Evolutionary conservation across 1,284 basidiomycete species (phyloP).

Genomic region (Naganishia sp.): DNA sequence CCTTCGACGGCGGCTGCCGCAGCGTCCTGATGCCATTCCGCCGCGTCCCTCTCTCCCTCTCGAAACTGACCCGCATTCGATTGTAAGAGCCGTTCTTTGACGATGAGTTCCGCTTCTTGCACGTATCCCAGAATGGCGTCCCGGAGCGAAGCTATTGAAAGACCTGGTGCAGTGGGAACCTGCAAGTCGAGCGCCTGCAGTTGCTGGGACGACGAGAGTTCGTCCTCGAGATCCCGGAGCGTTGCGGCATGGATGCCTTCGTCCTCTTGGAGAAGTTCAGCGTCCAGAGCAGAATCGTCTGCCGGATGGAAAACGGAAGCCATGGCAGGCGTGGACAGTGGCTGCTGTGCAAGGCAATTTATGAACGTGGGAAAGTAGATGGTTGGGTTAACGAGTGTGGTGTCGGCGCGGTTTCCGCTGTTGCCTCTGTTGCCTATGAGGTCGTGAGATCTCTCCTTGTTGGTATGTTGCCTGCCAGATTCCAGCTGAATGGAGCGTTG

Average conservation of each 20-base stretch:
- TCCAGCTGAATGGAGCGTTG: too few relatives aligned
- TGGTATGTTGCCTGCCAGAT: too few relatives aligned
- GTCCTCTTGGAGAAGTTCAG: background rate
- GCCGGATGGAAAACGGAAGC: background rate
- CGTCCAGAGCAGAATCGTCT: too few relatives aligned
- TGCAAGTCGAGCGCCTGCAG: conserved; percentile 28
- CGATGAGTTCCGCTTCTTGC: conserved; percentile 48
- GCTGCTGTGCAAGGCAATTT: too few relatives aligned
- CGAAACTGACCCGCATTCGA: conserved; percentile 28
- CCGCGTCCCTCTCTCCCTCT: background rate
- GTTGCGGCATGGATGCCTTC: conserved; percentile 1
- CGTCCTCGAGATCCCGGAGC: conserved; percentile 17
- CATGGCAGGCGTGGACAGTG: background rate
- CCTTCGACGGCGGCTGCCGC: conserved; percentile 18
- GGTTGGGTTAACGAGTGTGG: too few relatives aligned
- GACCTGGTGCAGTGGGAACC: conserved; percentile 2
- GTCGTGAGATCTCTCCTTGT: too few relatives aligned
- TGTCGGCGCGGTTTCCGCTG: too few relatives aligned
- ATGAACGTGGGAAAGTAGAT: too few relatives aligned
- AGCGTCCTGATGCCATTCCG: conserved; percentile 28
- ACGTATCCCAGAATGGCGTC: conserved; percentile 51
- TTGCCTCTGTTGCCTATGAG: too few relatives aligned
- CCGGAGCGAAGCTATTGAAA: conserved; percentile 40
- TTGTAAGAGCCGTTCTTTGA: conserved; percentile 40
- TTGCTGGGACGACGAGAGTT: conserved; percentile 22